phyloP scores from a whole-genome alignment of 768 basidiomycete genomes.

The Hemileccinum impolitum region DNA sequence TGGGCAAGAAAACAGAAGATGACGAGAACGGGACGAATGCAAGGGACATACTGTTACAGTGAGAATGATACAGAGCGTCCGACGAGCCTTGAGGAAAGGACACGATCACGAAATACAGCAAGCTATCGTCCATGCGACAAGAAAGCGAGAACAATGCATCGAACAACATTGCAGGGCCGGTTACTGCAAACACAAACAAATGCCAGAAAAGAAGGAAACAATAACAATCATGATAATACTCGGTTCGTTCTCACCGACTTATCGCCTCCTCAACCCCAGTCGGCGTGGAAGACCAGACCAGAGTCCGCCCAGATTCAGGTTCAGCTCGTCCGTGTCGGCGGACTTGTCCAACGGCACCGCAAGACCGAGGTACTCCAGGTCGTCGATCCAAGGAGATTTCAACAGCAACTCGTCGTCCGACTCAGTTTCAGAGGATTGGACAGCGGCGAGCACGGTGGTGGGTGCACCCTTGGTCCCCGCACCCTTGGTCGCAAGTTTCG shows the following conservation, averaged over 20 bases:
- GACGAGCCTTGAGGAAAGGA: background rate
- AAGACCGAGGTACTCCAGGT: constrained; percentile 20
- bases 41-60: constrained; percentile 3
- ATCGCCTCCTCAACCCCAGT: constrained; percentile 10
- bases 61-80: background rate
- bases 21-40: background rate
- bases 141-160: constrained; percentile 5
- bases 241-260: background rate
- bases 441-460: background rate
- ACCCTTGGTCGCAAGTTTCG: constrained; percentile 17
- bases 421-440: constrained; percentile 11
- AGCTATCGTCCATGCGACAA: constrained; percentile 3
- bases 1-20: background rate
- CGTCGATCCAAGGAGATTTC: constrained; percentile 20
- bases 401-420: constrained; percentile 26
- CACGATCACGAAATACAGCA: background rate
- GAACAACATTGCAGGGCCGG: background rate
- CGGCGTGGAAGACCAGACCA: constrained; percentile 7
- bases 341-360: constrained; percentile 2
- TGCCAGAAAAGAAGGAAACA: background rate
- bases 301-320: constrained; percentile 23
- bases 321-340: constrained; percentile 26
- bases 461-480: background rate
- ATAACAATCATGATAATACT: background rate
- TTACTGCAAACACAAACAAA: background rate